Percentiles rank a stretch among this genome's conserved stretches.
Conservation (phyloP, 345 rosid genomes). For the Euclidium syriacum region DNA sequence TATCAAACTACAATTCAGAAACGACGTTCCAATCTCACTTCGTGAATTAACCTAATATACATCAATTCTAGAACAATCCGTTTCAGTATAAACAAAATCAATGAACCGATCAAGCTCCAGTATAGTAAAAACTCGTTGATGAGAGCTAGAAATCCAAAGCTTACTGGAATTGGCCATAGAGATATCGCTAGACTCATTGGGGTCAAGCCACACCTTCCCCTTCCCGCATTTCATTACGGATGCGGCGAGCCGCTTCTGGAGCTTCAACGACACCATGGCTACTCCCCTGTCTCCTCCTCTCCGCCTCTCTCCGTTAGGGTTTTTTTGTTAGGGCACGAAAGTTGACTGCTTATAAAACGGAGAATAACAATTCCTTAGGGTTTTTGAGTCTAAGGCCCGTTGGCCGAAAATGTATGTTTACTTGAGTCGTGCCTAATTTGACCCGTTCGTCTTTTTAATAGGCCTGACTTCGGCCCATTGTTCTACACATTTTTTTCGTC, state of each 20-base stretch:
- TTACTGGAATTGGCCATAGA: constrained; percentile 77
- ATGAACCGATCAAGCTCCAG: background rate
- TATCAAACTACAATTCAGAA: background rate
- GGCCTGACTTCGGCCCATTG: background rate
- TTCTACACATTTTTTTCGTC: no score
- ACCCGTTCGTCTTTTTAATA: no score
- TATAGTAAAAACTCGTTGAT: background rate
- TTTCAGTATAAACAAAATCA: background rate
- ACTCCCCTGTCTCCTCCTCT: constrained; percentile 9
- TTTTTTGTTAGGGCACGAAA: background rate
- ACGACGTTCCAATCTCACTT: background rate
- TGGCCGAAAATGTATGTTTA: background rate
- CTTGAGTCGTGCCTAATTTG: background rate
- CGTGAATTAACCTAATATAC: background rate
- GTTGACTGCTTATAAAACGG: background rate
- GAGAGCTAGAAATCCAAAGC: background rate
- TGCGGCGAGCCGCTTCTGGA: constrained; percentile 68
- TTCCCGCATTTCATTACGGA: constrained; percentile 68
- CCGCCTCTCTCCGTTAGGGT: constrained; percentile 9
- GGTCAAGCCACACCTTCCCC: constrained; percentile 69
- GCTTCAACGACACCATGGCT: constrained; percentile 59
- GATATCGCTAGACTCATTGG: constrained; percentile 58
- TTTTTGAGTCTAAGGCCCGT: background rate
- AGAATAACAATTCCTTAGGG: background rate
- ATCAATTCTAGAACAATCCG: background rate